phyloP scores from a whole-genome alignment of 2,329 filamentous ascomycete genomes.

The Cladosporium halotolerans region DNA sequence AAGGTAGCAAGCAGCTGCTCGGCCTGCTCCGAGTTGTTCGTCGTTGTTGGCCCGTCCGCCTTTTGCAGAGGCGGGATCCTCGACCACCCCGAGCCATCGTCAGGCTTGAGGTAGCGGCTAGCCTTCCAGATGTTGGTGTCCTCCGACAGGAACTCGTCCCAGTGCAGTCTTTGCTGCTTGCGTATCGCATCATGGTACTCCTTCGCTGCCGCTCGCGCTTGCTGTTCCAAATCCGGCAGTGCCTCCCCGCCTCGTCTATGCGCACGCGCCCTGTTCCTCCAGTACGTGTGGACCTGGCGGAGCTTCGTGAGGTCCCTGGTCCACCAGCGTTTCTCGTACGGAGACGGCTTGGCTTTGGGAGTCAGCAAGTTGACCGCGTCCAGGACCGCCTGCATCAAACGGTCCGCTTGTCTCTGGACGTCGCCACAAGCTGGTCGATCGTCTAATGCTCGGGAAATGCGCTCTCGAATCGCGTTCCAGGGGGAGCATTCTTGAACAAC shows the following conservation, averaged over 20 bases:
- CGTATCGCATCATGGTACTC: not conserved
- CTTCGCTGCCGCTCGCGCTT: not conserved
- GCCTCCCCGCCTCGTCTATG: not conserved
- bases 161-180: not conserved
- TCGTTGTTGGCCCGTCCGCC: not conserved
- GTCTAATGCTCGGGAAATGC: fast-evolving
- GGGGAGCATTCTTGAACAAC: too few relatives aligned
- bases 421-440: too few relatives aligned
- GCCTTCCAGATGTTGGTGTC: not conserved
- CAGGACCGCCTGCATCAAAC: too few relatives aligned
- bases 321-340: too few relatives aligned
- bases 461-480: too few relatives aligned
- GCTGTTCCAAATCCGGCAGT: not conserved
- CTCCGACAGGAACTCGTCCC: not conserved
- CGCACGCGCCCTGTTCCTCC: not conserved
- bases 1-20: not conserved
- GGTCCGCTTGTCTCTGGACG: too few relatives aligned
- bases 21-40: not conserved
- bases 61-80: not conserved
- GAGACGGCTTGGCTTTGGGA: too few relatives aligned
- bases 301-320: too few relatives aligned
- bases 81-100: not conserved
- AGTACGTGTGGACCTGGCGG: not conserved
- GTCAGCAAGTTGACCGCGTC: too few relatives aligned
- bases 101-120: not conserved